Conservation (phyloP, 805 yeast genomes). For the Candida anglica region DNA sequence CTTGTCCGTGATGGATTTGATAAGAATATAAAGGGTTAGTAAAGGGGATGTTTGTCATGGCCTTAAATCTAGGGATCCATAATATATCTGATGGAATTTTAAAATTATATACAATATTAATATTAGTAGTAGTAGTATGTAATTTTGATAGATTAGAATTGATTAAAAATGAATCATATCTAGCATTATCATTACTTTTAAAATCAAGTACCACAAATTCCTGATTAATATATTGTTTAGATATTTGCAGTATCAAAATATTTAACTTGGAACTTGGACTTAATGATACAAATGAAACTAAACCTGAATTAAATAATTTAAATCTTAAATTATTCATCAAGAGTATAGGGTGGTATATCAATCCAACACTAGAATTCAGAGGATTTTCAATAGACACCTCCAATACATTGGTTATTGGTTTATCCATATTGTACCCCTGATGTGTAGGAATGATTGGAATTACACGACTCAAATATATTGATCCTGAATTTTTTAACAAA, state of each 20-base stretch:
- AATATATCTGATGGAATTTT: conserved; percentile 6
- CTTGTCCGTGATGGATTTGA: not conserved
- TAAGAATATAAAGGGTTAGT: too few relatives aligned
- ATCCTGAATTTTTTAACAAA: not conserved
- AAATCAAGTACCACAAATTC: too few relatives aligned
- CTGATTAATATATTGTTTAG: too few relatives aligned
- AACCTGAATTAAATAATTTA: too few relatives aligned
- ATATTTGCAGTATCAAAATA: too few relatives aligned
- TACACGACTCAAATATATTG: too few relatives aligned
- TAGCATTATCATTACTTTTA: too few relatives aligned
- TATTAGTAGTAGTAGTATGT: not conserved
- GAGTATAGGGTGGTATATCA: conserved; percentile 14
- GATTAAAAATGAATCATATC: not conserved
- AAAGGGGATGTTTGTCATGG: conserved; percentile 7
- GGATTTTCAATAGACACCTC: not conserved
- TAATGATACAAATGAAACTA: too few relatives aligned
- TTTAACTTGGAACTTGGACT: too few relatives aligned
- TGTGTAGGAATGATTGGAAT: too few relatives aligned
- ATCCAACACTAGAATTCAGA: conserved; percentile 5
- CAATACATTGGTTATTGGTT: not conserved
- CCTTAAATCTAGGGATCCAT: conserved; percentile 16
- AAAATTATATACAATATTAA: not conserved
- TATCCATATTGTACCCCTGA: conserved; percentile 7
- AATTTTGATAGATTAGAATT: conserved; percentile 1
- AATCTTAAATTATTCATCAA: conserved; percentile 8